Conservation (phyloP, 495 filamentous ascomycete species). For the Talaromyces stipitatus region DNA sequence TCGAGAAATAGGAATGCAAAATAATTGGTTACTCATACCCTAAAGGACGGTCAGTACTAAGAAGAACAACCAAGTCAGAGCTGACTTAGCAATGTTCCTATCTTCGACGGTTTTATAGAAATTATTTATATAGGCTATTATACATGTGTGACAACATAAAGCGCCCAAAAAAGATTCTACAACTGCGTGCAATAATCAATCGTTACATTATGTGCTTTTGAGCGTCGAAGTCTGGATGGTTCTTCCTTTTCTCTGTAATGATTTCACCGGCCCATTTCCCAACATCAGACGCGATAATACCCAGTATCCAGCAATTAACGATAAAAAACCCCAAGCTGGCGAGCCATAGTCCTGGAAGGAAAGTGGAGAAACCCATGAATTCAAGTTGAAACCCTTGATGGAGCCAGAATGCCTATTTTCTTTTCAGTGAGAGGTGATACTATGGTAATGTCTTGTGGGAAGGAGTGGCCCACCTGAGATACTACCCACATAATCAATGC, state of each 20-base stretch:
- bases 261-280: conserved; percentile 9
- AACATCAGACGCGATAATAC: conserved; percentile 67
- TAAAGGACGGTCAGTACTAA: no score
- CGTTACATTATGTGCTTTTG: neutral
- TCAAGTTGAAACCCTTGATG: conserved; percentile 84
- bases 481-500: conserved; percentile 65
- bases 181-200: no score
- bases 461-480: conserved; percentile 42
- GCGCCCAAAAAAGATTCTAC: no score
- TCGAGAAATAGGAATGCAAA: no score
- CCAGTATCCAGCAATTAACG: conserved; percentile 81
- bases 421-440: neutral
- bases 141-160: no score
- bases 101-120: no score
- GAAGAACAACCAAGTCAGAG: no score
- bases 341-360: conserved; percentile 74
- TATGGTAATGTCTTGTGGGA: neutral
- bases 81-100: no score
- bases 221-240: neutral
- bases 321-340: conserved; percentile 71
- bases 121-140: no score
- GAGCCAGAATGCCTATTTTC: conserved; percentile 68
- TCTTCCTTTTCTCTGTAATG: neutral
- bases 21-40: no score
- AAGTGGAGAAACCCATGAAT: conserved; percentile 79